Base-by-base conservation (phyloP, 2,329 filamentous ascomycete genomes). In the Colletotrichum siamense region DNA sequence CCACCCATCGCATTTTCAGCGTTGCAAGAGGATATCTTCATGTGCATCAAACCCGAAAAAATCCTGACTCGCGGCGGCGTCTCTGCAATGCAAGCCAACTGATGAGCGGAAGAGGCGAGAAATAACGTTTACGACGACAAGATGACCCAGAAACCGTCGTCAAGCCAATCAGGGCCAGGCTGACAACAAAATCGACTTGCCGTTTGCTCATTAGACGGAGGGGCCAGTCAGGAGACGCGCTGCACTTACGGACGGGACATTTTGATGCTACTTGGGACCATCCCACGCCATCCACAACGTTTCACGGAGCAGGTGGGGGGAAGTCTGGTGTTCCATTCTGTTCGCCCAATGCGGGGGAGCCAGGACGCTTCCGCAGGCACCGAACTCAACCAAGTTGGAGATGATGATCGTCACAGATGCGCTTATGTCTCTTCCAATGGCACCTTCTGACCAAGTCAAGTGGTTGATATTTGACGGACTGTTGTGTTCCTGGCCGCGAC, bases 381-480 rank as follows among this genome's bases (percentile, higher is more conserved):
- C 24, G 39, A 26, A 39, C 26, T 44, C n/a, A 44, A 63, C 24
- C 32, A 52, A 39, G 34, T 69, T 64, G 44, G 70, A 69, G 70
- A 69, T 73, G 73, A 64, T 66, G 70, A 74, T 69, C 65, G 57
- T 69, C 59, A 69, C 49, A 57, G 55, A 52, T 59, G 55, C 65
- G n/a, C n/a, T 36, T 18, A n/a, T 73, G 44, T 73, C 22, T 34
- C 44, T 36, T 61, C 26, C 70, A 34, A 44, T 59, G 18, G 26
- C 22, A 49, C 44, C 57, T 73, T 65, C 70, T 69, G 73, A 69
- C 63, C 44, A 63, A 64, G 30, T 52, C 69, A 76, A 64, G 64
- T 64, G 69, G 64, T 69, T 59, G 44, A 57, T 36, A 62, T 52
- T 36, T 61, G 49, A 59, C 34, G 57, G 67, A 34, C 39, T n/a